phyloP scores from a whole-genome alignment of 208 protist species.

The Novymonas esmeraldas region DNA sequence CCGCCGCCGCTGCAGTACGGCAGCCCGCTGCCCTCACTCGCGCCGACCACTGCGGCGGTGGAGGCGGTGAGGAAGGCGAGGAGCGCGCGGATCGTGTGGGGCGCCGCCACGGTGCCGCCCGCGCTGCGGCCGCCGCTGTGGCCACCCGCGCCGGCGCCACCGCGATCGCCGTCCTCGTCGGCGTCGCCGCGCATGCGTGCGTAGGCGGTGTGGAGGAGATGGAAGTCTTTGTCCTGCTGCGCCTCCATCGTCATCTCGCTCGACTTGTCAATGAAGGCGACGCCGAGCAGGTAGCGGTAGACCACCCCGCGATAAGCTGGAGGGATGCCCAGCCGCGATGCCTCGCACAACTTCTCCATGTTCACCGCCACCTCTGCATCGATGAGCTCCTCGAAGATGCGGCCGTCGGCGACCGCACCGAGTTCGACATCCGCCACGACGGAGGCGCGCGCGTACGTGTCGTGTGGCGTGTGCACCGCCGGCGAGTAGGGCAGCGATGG shows the following conservation, averaged over 20 bases:
- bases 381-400: conserved; percentile 82
- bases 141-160: conserved; percentile 10
- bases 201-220: conserved; percentile 50
- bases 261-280: conserved; percentile 78
- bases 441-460: conserved; percentile 6
- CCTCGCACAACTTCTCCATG: conserved; percentile 74
- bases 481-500: conserved; percentile 8
- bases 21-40: conserved; percentile 8
- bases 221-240: conserved; percentile 83
- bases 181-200: conserved; percentile 31
- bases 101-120: conserved; percentile 7
- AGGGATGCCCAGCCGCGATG: conserved; percentile 73
- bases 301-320: conserved; percentile 66
- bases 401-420: conserved; percentile 20
- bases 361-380: conserved; percentile 80
- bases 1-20: conserved; percentile 11
- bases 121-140: conserved; percentile 7
- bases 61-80: conserved; percentile 22
- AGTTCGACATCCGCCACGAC: conserved; percentile 21
- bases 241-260: conserved; percentile 86
- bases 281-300: conserved; percentile 85
- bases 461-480: conserved; percentile 9
- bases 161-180: conserved; percentile 28
- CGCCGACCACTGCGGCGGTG: conserved; percentile 8
- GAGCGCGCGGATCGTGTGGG: conserved; percentile 21